phyloP scores from a whole-genome alignment of 768 basidiomycete species.

The Termitomyces sp. region DNA sequence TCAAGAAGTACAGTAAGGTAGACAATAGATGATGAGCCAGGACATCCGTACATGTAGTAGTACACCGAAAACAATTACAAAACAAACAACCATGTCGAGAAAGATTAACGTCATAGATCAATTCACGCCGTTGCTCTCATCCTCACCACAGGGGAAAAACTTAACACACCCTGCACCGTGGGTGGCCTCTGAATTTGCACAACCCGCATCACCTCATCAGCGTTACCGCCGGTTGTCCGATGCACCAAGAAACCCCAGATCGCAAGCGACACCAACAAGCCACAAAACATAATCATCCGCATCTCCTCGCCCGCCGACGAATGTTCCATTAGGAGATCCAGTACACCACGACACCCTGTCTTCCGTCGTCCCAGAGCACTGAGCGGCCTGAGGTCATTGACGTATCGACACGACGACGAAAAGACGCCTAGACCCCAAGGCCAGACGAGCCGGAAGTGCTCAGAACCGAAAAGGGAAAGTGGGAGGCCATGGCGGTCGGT shows the following conservation, averaged over 20 bases:
- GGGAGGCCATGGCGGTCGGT: conserved; percentile 66
- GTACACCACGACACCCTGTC: conserved; percentile 32
- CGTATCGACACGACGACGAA: conserved; percentile 29
- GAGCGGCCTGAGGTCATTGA: conserved; percentile 33
- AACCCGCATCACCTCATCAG: background rate
- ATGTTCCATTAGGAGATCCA: conserved; percentile 46
- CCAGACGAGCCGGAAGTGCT: conserved; percentile 42
- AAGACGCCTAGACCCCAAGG: conserved; percentile 41
- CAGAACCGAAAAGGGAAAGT: conserved; percentile 41
- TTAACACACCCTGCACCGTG: conserved; percentile 1
- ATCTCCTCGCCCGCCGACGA: conserved; percentile 66
- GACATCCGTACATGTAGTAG: background rate
- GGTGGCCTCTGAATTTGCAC: background rate
- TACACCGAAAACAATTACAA: background rate
- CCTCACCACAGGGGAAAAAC: background rate
- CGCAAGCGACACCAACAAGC: conserved; percentile 41
- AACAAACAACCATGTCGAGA: background rate
- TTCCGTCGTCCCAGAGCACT: conserved; percentile 30
- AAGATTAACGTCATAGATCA: background rate
- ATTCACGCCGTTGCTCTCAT: conserved; percentile 3
- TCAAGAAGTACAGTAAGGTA: background rate
- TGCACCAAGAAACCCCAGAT: conserved; percentile 37
- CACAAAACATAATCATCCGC: conserved; percentile 51
- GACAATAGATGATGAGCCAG: background rate
- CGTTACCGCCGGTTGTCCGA: background rate